Percentiles rank a stretch among this genome's conserved stretches.
phyloP scores from a whole-genome alignment of 2,329 filamentous ascomycete genomes.

The Trichoderma lentiforme region DNA sequence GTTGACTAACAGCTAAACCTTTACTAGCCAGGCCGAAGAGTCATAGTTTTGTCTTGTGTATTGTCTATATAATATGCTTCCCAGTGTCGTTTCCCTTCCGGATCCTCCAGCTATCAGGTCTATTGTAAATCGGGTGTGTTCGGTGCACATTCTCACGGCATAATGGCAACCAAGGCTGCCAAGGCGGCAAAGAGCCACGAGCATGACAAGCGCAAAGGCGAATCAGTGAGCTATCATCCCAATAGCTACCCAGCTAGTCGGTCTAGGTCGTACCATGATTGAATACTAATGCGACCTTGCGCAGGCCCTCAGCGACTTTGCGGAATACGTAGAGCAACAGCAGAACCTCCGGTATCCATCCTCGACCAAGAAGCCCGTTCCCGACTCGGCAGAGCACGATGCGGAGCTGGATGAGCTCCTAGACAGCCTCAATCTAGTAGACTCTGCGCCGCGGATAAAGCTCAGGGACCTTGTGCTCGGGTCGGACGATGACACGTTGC shows the following conservation, averaged over 20 bases:
- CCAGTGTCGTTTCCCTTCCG: neutral
- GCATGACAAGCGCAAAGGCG: constrained; percentile 81
- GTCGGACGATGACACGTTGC: constrained; percentile 56
- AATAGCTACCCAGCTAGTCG: neutral
- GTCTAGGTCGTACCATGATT: neutral
- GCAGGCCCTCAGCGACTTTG: constrained; percentile 84
- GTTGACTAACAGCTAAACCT: constrained; percentile 1
- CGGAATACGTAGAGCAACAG: constrained; percentile 95
- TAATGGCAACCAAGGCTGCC: constrained; percentile 52
- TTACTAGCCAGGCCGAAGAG: constrained; percentile 8
- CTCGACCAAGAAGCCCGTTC: constrained; percentile 30
- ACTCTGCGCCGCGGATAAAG: constrained; percentile 63
- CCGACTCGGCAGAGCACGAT: constrained; percentile 49
- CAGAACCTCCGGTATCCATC: constrained; percentile 67
- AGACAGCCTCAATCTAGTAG: constrained; percentile 77
- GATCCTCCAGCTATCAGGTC: constrained; percentile 7
- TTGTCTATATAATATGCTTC: neutral
- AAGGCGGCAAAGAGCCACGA: constrained; percentile 65
- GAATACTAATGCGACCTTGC: neutral
- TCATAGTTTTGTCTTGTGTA: neutral
- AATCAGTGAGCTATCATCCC: constrained; percentile 58
- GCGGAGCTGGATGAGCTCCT: constrained; percentile 91
- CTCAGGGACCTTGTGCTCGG: constrained; percentile 75
- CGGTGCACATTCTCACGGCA: neutral
- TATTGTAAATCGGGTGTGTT: neutral